Percentiles rank a stretch among this genome's conserved stretches.
Evolutionary conservation across 768 basidiomycete species (phyloP).

Genomic region (Suillus subaureus): DNA sequence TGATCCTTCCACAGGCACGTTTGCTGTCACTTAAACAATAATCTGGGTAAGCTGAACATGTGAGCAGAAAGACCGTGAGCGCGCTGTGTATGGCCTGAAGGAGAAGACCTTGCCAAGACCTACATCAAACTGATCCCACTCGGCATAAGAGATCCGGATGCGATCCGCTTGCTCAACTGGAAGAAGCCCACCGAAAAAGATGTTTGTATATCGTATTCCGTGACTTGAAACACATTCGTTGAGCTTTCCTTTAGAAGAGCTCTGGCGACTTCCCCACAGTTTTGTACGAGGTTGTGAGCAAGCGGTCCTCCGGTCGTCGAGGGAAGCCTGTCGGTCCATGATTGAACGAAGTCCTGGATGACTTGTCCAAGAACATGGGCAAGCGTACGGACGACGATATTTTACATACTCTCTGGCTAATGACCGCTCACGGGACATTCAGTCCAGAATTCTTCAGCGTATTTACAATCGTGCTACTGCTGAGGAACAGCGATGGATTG

Average conservation of each 20-base stretch:
- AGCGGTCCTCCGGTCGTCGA: constrained; percentile 80
- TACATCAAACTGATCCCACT: constrained; percentile 91
- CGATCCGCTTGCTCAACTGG: constrained; percentile 86
- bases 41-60: constrained; percentile 6
- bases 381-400: constrained; percentile 54
- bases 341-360: constrained; percentile 83
- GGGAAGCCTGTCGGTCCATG: constrained; percentile 76
- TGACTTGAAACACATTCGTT: not conserved
- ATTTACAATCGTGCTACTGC: constrained; percentile 80
- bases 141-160: constrained; percentile 77
- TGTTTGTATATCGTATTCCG: constrained; percentile 42
- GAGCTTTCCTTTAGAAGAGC: constrained; percentile 46
- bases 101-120: constrained; percentile 90
- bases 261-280: constrained; percentile 91
- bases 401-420: not conserved
- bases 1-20: constrained; percentile 86
- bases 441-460: constrained; percentile 74
- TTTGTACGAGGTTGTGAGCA: constrained; percentile 83
- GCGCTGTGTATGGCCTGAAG: constrained; percentile 91
- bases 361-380: constrained; percentile 69
- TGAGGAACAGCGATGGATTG: constrained; percentile 93
- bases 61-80: constrained; percentile 86
- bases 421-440: constrained; percentile 51
- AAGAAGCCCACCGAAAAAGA: constrained; percentile 74
- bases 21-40: not conserved